phyloP scores from a whole-genome alignment of 2,329 filamentous ascomycete genomes.

The Xylariales sp. region DNA sequence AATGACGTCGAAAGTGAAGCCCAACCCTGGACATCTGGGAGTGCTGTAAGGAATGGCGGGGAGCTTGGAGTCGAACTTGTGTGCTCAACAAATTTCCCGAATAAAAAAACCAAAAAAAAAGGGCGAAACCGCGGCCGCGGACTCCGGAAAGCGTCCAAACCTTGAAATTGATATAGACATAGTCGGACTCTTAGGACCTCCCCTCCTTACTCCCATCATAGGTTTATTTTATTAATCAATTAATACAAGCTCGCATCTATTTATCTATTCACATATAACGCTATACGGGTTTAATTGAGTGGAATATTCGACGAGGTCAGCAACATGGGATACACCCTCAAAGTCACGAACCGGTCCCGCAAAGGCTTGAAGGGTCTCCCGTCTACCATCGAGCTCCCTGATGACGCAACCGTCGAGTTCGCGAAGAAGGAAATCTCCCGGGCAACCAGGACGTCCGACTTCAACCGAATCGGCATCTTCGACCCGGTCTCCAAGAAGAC shows the following conservation, averaged over 20 bases:
- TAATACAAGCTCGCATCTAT: neutral
- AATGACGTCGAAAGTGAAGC: slow-evolving; percentile 28
- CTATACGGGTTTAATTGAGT: neutral
- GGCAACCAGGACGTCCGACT: slow-evolving; percentile 63
- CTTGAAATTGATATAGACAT: slow-evolving; percentile 4
- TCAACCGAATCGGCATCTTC: slow-evolving; percentile 72
- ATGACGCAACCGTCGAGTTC: slow-evolving; percentile 68
- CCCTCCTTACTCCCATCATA: neutral
- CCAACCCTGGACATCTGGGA: neutral
- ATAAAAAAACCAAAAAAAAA: neutral
- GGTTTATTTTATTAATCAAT: neutral
- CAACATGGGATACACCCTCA: slow-evolving; percentile 47
- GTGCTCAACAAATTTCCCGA: slow-evolving; percentile 31
- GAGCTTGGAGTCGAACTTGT: neutral
- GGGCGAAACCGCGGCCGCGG: slow-evolving; percentile 24
- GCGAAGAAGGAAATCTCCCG: slow-evolving; percentile 67
- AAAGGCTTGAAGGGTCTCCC: slow-evolving; percentile 64
- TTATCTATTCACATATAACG: neutral
- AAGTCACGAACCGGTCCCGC: slow-evolving; percentile 47
- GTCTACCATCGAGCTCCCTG: slow-evolving; percentile 59
- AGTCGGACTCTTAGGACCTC: neutral
- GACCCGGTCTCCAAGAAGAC: slow-evolving; percentile 71
- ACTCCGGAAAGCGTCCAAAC: slow-evolving; percentile 25
- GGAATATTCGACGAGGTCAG: neutral
- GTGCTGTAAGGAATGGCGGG: neutral